phyloP scores from a whole-genome alignment of 305 asterid genomes.

The Fraxinus platypoda region DNA sequence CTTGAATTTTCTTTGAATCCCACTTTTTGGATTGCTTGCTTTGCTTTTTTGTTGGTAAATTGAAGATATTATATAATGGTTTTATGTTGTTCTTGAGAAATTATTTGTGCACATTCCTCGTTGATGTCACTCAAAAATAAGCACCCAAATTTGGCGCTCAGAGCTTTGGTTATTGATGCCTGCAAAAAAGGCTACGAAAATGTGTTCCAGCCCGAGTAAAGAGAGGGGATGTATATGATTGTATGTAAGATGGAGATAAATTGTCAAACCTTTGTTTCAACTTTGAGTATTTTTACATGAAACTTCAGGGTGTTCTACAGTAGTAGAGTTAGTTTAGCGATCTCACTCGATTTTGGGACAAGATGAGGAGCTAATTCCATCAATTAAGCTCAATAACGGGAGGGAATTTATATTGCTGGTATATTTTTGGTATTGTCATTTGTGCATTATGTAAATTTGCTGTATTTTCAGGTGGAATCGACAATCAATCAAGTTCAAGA shows the following conservation, averaged over 20 bases:
- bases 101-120: neutral
- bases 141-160: neutral
- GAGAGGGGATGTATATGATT: no score
- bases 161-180: no score
- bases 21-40: constrained; percentile 5
- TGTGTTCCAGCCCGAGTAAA: no score
- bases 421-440: neutral
- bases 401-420: no score
- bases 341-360: no score
- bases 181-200: no score
- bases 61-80: neutral
- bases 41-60: neutral
- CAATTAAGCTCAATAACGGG: no score
- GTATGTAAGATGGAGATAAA: no score
- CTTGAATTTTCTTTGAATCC: neutral
- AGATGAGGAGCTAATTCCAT: neutral
- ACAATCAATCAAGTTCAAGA: constrained; percentile 69
- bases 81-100: neutral
- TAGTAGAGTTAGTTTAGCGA: no score
- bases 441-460: constrained; percentile 6
- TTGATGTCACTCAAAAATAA: neutral
- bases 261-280: no score
- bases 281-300: no score
- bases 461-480: constrained; percentile 63
- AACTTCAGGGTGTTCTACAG: neutral